Evolutionary conservation across 768 basidiomycete species (phyloP), one percentile per base, ranked within the genome.

Genomic region (Inosperma sp.): DNA sequence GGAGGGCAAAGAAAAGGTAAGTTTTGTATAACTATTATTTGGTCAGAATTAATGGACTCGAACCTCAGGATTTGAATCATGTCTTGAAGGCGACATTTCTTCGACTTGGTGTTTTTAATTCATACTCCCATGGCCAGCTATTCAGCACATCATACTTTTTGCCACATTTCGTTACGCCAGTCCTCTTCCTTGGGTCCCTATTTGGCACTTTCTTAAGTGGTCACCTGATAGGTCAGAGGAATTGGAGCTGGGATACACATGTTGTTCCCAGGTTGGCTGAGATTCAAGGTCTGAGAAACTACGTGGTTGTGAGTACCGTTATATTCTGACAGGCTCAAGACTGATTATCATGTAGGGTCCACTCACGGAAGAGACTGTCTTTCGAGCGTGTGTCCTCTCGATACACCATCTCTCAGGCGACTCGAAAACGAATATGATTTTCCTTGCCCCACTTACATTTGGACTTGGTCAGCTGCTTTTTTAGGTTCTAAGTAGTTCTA

Each of bases 321-420:
- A 5, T 23, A 26, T 29, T 23, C 21, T 21, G 22, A 12, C 12
- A 2, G 1, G 7, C 29, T 51, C 16, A 14, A 17, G 25, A 43
- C 33, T 43, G 9, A 30, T 16, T 30, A 6, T 7, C 42, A 14
- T 13, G 12, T 52, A 93, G 92, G 93, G 79, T 3, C 95, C 95
- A 0, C 66, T 93, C 27, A 94, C 94, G 0, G 95, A 99, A 69
- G 95, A 98, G 66, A 51, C 96, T 21, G 88, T 91, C 7, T 98
- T 96, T 64, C 75, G 96, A 22, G 83, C 88, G 0, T 93, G 91
- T 63, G 77, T 95, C 23, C 72, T 96, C 16, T 72, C 84, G 2
- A 75, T 83, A 7, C 87, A 89, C 57, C 74, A 82, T 49, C 75
- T 95, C 44, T 78, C 84, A 0, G 81, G 81, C 14, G 72, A 75